Evolutionary conservation across 148 eudicot genomes (phyloP).

Genomic region (Selenicereus undatus): DNA sequence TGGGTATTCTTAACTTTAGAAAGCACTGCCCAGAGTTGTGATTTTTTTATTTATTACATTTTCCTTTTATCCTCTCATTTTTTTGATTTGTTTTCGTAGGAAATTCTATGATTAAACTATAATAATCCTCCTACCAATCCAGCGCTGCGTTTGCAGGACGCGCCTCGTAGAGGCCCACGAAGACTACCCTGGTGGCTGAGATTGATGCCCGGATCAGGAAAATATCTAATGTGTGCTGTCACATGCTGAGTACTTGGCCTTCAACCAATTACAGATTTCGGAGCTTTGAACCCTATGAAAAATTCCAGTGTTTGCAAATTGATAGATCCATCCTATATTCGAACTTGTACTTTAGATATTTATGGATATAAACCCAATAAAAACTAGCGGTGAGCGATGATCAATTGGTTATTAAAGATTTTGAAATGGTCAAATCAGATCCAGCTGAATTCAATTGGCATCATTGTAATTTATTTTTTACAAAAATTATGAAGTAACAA

Average conservation of each 20-base stretch:
- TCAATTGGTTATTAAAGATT: too few species aligned
- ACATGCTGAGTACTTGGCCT: slow-evolving; percentile 9
- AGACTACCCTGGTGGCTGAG: neutral
- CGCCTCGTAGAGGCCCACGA: neutral
- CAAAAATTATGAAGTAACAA: too few species aligned
- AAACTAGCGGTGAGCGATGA: too few species aligned
- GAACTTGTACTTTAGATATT: neutral
- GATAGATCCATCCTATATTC: neutral
- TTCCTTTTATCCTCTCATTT: neutral
- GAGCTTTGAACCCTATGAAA: neutral
- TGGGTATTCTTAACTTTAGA: slow-evolving; percentile 16
- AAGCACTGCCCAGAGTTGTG: slow-evolving; percentile 10
- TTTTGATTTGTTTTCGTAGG: neutral
- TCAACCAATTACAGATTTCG: neutral
- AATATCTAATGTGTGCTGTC: slow-evolving; percentile 13
- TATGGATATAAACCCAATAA: neutral
- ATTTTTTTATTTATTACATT: neutral
- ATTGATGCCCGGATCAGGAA: slow-evolving; percentile 1
- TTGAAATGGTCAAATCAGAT: too few species aligned
- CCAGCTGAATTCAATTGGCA: too few species aligned
- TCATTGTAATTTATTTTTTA: too few species aligned
- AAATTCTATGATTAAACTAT: too few species aligned
- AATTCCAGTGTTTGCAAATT: neutral
- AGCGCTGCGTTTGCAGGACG: neutral
- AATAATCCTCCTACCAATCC: neutral